A percentile compares a stretch with the other conserved stretches of the same genome.
Evolutionary conservation across 805 yeast species (phyloP).

Genomic region (Teunomyces pallodes): DNA sequence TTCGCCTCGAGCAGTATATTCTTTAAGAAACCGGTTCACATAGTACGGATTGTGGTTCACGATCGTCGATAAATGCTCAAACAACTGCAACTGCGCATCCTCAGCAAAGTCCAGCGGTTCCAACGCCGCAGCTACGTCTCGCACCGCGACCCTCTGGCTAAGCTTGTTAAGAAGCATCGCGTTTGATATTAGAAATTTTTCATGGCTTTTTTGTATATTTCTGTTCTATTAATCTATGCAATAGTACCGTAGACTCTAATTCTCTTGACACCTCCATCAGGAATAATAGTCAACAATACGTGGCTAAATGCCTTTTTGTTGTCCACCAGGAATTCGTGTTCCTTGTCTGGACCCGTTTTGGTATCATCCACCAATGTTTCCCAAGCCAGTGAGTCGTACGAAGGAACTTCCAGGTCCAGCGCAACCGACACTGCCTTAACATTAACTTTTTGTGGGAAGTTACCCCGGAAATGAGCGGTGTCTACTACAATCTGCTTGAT

Average conservation of each 20-base stretch:
- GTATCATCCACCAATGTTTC: slow-evolving; percentile 57
- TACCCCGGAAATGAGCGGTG: slow-evolving; percentile 93
- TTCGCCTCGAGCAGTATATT: slow-evolving; percentile 35
- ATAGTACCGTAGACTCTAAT: slow-evolving; percentile 73
- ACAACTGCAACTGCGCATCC: background rate
- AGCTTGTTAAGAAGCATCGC: slow-evolving; percentile 3
- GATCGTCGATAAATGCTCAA: slow-evolving; percentile 11
- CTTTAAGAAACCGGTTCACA: slow-evolving; percentile 44
- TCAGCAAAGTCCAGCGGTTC: background rate
- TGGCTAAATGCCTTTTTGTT: slow-evolving; percentile 50
- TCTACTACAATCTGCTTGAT: slow-evolving; percentile 68
- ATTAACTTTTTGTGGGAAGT: slow-evolving; percentile 79
- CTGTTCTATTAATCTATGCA: slow-evolving; percentile 7
- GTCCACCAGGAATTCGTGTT: slow-evolving; percentile 54
- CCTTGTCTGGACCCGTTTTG: slow-evolving; percentile 81
- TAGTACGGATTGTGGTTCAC: slow-evolving; percentile 49
- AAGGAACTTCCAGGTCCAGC: slow-evolving; percentile 34
- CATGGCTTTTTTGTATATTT: background rate
- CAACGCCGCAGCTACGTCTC: background rate
- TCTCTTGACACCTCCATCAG: slow-evolving; percentile 97
- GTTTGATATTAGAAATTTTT: background rate
- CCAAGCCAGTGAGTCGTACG: slow-evolving; percentile 55
- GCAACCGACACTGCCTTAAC: slow-evolving; percentile 56
- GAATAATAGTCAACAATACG: slow-evolving; percentile 78
- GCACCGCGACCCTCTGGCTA: slow-evolving; percentile 6